These are phyloP conservation scores for Haematococcus lacustris DNA, from an alignment of 139 green algal genomes.

Conservation along the genomic window DNA sequence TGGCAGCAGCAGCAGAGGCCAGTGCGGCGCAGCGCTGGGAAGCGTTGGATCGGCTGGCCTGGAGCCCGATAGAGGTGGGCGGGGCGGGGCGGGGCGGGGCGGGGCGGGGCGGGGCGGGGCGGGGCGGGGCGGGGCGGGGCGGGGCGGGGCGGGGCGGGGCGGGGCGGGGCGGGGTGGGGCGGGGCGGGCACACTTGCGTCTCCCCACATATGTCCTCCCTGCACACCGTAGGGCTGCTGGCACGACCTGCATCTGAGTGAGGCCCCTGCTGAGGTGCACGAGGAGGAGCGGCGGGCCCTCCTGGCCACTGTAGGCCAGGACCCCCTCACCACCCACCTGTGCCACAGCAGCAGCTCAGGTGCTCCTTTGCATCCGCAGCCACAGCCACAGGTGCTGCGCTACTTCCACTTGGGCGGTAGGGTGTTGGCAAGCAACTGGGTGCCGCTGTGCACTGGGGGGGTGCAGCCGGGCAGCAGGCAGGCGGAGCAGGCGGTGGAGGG, in stretches of 20 bases:
- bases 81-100: too few species aligned
- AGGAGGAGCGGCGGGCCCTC: slow-evolving; percentile 4
- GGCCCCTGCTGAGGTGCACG: not conserved
- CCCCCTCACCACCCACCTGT: not conserved
- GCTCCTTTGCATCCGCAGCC: too few species aligned
- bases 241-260: slow-evolving; percentile 50
- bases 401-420: slow-evolving; percentile 1
- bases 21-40: not conserved
- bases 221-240: too few species aligned
- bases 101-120: too few species aligned
- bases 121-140: too few species aligned
- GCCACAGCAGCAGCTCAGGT: not conserved
- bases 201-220: too few species aligned
- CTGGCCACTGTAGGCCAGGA: not conserved
- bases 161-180: too few species aligned
- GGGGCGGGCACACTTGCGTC: too few species aligned
- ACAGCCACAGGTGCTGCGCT: too few species aligned
- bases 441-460: slow-evolving; percentile 66
- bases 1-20: not conserved
- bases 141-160: too few species aligned
- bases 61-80: slow-evolving; percentile 41
- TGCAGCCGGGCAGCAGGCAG: not conserved
- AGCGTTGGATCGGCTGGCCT: slow-evolving; percentile 67
- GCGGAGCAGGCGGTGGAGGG: slow-evolving; percentile 22
- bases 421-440: slow-evolving; percentile 76